Base-by-base conservation (phyloP, 2,329 filamentous ascomycete species). In the Dryadomyces quercus-mongolicae region DNA sequence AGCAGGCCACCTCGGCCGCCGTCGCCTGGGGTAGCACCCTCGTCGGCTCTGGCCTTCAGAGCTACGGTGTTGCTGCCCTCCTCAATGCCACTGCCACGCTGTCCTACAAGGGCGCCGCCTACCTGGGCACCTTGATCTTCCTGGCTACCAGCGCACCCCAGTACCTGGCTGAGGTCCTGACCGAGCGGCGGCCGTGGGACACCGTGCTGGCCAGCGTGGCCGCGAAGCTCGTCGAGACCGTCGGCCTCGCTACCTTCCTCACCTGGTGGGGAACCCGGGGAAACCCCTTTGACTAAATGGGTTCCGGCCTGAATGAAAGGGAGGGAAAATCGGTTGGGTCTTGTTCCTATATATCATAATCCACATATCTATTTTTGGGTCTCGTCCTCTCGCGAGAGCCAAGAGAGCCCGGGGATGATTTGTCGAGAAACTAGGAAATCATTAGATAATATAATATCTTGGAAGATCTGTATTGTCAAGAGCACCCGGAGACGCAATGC, bases 221-320 rank as follows among this genome's bases (percentile, higher is more conserved):
- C 51, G 85, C 88, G 66, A 91, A 93, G 73, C 74, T 93, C 63
- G 81, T 95, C 63, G 93, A 97, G 81, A 96, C 93, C 3, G 81
- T 97, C 57, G 93, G 92, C 60, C 81, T 97, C 56, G 90, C 86
- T 59, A 69, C 95, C 65, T 89, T 97, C 81, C 78, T 97, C 64
- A 95, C 89, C 68, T 97, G 88, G 86, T 97, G 92, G 92, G 92
- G 92, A 66, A 96, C 92, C 66, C 85, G 87, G 68, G 93, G 89
- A 73, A 92, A 90, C 76, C 89, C 89, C 57, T 94, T 95, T 71
- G 82, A 90, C 67, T 91, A 86, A 31, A 31, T 8, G 25, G 25
- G 25, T 8, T 31, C 4, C 25, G 4, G 25, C 25, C 25, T 31
- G 25, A 31, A 31, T 4, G 25, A 31, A 31, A 31, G 8, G 8